These are phyloP conservation scores for Nemania abortiva DNA, from an alignment of 2,329 filamentous ascomycete species.

Conservation along the genomic window DNA sequence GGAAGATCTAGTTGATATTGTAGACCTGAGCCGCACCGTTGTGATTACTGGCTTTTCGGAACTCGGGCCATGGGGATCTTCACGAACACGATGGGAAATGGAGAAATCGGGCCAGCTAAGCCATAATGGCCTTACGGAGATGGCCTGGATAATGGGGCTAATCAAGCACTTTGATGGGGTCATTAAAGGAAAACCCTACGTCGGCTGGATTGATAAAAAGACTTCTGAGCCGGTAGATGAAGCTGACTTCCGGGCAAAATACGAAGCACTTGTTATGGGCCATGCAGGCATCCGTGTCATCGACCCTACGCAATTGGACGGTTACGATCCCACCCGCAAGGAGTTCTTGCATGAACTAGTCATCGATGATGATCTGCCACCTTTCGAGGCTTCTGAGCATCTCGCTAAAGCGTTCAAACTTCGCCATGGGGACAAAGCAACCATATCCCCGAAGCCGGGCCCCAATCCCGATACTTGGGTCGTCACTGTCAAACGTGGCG, in stretches of 20 bases:
- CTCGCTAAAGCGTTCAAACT: conserved; percentile 97
- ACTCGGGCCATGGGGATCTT: conserved; percentile 97
- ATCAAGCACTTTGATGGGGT: conserved; percentile 99
- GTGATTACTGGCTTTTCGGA: conserved; percentile 97
- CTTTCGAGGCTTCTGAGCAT: conserved; percentile 96
- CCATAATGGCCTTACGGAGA: conserved; percentile 95
- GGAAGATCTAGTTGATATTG: conserved; percentile 91
- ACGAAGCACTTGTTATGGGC: conserved; percentile 94
- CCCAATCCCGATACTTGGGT: conserved; percentile 93
- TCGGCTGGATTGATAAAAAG: conserved; percentile 96
- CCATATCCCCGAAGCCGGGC: conserved; percentile 84
- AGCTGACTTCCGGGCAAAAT: conserved; percentile 96
- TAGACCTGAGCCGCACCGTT: conserved; percentile 96
- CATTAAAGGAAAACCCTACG: conserved; percentile 95
- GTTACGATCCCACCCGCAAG: conserved; percentile 98
- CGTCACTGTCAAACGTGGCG: conserved; percentile 74
- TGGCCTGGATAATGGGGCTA: conserved; percentile 99
- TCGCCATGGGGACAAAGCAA: conserved; percentile 96
- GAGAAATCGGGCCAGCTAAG: conserved; percentile 96
- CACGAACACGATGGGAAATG: conserved; percentile 98
- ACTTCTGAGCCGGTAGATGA: conserved; percentile 94
- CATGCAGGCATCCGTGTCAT: conserved; percentile 98
- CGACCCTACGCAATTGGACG: conserved; percentile 94
- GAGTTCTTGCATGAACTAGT: conserved; percentile 97
- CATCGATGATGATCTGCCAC: conserved; percentile 95